Conservation (phyloP, 1,284 basidiomycete genomes). For the Cryptococcus deneoformans region DNA sequence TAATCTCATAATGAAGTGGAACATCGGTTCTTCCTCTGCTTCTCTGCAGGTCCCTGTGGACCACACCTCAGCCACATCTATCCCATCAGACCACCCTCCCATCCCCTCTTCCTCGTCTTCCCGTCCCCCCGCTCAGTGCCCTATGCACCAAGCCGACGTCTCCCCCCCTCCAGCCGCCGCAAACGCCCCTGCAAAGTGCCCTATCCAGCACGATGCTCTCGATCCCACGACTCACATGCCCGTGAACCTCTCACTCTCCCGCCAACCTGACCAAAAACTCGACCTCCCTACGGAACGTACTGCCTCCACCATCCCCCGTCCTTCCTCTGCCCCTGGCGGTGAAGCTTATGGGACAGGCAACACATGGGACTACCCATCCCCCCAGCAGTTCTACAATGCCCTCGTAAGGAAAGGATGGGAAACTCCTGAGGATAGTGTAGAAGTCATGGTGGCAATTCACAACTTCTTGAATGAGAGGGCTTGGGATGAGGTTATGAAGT, state of each 20-base stretch:
- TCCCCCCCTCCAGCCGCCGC: constrained; percentile 10
- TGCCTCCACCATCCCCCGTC: constrained; percentile 81
- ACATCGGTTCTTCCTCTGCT: constrained; percentile 27
- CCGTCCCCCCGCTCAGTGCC: constrained; percentile 35
- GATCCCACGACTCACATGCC: constrained; percentile 94
- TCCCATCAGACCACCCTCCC: constrained; percentile 15
- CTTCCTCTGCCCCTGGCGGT: constrained; percentile 47
- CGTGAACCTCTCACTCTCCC: constrained; percentile 56
- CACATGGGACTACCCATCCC: constrained; percentile 94
- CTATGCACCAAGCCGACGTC: constrained; percentile 22
- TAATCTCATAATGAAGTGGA: constrained; percentile 32
- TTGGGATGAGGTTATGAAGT: constrained; percentile 91
- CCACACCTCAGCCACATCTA: constrained; percentile 1
- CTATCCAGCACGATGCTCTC: constrained; percentile 50
- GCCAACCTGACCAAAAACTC: constrained; percentile 44
- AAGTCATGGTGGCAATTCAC: constrained; percentile 97
- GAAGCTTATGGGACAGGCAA: constrained; percentile 37
- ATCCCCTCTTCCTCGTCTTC: constrained; percentile 6
- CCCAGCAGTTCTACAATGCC: constrained; percentile 99
- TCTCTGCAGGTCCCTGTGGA: constrained; percentile 2
- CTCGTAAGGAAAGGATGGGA: constrained; percentile 96
- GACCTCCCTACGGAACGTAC: constrained; percentile 72
- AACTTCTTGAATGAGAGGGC: constrained; percentile 98
- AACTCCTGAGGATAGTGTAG: constrained; percentile 93
- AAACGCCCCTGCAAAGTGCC: constrained; percentile 36